Evolutionary conservation across 2,329 filamentous ascomycete genomes (phyloP).

Genomic region (Tothia fuscella): DNA sequence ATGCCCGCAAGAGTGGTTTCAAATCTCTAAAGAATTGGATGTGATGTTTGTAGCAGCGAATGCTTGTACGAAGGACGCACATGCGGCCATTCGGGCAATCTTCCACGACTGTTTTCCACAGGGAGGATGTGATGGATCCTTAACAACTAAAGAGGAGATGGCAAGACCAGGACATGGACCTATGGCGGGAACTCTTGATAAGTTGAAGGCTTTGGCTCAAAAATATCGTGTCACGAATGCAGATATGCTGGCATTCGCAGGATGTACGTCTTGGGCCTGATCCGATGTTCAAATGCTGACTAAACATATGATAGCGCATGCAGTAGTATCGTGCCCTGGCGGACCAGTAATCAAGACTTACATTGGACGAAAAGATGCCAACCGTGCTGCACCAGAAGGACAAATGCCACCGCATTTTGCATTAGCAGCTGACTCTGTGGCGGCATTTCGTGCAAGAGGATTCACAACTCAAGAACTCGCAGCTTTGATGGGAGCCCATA

Average conservation of each 20-base stretch:
- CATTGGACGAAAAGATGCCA: constrained; percentile 13
- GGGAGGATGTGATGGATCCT: constrained; percentile 30
- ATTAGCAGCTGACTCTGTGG: constrained; percentile 31
- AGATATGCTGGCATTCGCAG: constrained; percentile 43
- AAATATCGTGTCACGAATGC: constrained; percentile 37
- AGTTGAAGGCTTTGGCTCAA: constrained; percentile 27
- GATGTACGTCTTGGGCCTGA: constrained; percentile 12
- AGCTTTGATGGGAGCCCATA: constrained; percentile 44
- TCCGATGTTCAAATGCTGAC: constrained; percentile 1
- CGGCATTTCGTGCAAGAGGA: constrained; percentile 39
- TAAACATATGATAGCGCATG: constrained; percentile 22
- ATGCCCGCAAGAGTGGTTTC: background rate
- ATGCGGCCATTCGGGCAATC: constrained; percentile 22
- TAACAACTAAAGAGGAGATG: constrained; percentile 28
- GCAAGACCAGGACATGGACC: constrained; percentile 30
- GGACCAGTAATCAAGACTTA: constrained; percentile 39
- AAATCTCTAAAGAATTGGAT: background rate
- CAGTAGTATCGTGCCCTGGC: constrained; percentile 37
- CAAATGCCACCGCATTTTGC: constrained; percentile 24
- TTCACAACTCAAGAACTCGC: constrained; percentile 38
- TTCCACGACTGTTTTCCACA: constrained; percentile 21
- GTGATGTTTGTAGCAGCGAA: background rate
- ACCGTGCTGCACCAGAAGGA: background rate
- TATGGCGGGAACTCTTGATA: constrained; percentile 29
- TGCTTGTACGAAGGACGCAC: constrained; percentile 20